Conservation (phyloP, 805 yeast genomes). For the Candida ovalis region DNA sequence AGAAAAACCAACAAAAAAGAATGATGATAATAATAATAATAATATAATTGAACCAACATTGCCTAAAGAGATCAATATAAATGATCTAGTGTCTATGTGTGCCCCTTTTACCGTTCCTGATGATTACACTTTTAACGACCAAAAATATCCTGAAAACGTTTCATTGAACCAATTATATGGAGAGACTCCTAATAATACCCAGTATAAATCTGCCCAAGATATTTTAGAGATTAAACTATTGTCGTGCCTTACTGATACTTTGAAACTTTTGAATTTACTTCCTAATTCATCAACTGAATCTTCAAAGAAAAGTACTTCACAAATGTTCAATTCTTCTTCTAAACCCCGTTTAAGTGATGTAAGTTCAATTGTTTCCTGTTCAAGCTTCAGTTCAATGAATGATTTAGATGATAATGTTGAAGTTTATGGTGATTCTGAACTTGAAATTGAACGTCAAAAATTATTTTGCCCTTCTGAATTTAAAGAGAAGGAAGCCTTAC, state of each 20-base stretch:
- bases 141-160: slow-evolving; percentile 8
- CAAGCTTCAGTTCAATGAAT: not conserved
- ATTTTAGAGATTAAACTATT: slow-evolving; percentile 10
- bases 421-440: not conserved
- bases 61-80: not conserved
- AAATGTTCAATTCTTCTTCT: not conserved
- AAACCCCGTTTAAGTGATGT: not conserved
- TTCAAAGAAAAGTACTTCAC: not conserved
- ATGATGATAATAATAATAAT: not conserved
- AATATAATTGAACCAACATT: not conserved
- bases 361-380: not conserved
- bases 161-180: slow-evolving; percentile 10
- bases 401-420: not conserved
- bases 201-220: slow-evolving; percentile 6
- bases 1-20: not conserved
- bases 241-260: slow-evolving; percentile 7
- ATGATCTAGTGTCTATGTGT: slow-evolving; percentile 21
- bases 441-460: not conserved
- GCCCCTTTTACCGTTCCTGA: slow-evolving; percentile 22
- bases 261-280: slow-evolving; percentile 11
- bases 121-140: slow-evolving; percentile 6
- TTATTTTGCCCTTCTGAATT: not conserved
- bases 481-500: not conserved
- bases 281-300: not conserved
- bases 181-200: slow-evolving; percentile 5